Evolutionary conservation across 2,329 filamentous ascomycete genomes (phyloP).

Genomic region (Lasiodiplodia hormozganensis): DNA sequence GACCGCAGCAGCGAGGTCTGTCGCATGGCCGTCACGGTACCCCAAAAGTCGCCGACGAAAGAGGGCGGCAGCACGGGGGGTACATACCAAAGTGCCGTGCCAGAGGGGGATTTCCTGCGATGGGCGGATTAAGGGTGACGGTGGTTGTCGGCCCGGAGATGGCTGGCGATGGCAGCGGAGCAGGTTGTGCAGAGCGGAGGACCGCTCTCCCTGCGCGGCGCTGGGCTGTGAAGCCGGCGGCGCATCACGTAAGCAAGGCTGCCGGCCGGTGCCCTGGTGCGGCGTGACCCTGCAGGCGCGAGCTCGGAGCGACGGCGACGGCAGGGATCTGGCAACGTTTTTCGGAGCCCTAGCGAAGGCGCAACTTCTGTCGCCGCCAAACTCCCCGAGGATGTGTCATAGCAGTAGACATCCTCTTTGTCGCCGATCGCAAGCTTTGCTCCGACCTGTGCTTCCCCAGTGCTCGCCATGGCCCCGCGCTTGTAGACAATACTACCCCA

Average conservation of each 20-base stretch:
- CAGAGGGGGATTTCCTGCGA: conserved; percentile 1
- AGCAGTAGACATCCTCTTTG: conserved; percentile 10
- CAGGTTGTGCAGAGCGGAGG: conserved; percentile 27
- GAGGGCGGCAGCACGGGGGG: conserved; percentile 11
- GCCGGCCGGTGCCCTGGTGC: background rate
- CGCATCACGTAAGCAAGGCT: background rate
- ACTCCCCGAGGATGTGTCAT: conserved; percentile 28
- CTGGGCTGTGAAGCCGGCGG: conserved; percentile 15
- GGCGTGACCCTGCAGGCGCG: background rate
- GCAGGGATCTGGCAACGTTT: conserved; percentile 22
- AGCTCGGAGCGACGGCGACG: background rate
- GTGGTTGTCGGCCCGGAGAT: conserved; percentile 21
- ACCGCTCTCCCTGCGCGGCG: conserved; percentile 19
- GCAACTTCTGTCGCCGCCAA: conserved; percentile 25
- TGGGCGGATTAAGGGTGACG: conserved; percentile 22
- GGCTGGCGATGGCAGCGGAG: conserved; percentile 28
- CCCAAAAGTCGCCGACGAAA: conserved; percentile 13
- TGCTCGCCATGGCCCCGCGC: conserved; percentile 15
- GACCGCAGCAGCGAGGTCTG: conserved; percentile 19
- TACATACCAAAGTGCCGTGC: conserved; percentile 24
- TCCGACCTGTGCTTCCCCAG: conserved; percentile 10
- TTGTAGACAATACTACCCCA: background rate
- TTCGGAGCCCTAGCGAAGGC: conserved; percentile 17
- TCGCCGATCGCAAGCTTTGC: background rate
- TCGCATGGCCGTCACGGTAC: conserved; percentile 8